phyloP scores from a whole-genome alignment of 1,284 basidiomycete genomes.

The Malassezia restricta region DNA sequence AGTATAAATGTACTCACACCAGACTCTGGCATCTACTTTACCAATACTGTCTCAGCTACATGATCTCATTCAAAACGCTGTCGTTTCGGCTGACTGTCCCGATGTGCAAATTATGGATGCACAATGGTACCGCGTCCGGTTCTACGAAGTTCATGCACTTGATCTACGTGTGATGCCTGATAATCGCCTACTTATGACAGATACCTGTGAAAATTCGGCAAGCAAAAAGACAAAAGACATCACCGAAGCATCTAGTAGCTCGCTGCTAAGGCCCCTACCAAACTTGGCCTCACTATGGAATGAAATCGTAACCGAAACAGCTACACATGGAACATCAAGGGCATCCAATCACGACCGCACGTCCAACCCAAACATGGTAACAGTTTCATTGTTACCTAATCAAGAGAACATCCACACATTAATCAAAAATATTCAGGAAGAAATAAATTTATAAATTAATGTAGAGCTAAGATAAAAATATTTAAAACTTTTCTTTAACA shows the following conservation, averaged over 20 bases:
- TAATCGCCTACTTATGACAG: not conserved
- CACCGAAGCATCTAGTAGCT: too few species aligned
- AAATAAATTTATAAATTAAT: not conserved
- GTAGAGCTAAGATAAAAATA: too few species aligned
- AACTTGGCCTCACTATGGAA: not conserved
- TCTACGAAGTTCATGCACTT: not conserved
- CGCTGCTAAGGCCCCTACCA: not conserved
- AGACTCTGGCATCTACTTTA: not conserved
- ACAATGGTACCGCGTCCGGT: conserved; percentile 3
- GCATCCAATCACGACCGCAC: not conserved
- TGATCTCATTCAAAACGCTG: not conserved
- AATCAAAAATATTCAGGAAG: not conserved
- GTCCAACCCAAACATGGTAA: not conserved
- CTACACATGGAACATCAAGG: not conserved
- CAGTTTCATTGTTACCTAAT: not conserved
- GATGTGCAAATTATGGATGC: not conserved
- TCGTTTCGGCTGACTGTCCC: not conserved
- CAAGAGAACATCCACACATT: not conserved
- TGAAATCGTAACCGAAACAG: not conserved
- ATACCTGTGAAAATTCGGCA: not conserved
- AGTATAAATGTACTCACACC: not conserved
- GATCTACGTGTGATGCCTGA: not conserved
- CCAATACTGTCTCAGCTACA: not conserved
- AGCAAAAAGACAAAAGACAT: not conserved
- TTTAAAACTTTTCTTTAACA: too few species aligned